A percentile compares a stretch with the other conserved stretches of the same genome.
phyloP scores from a whole-genome alignment of 306 rosid genomes.

The Echinosophora koreensis region DNA sequence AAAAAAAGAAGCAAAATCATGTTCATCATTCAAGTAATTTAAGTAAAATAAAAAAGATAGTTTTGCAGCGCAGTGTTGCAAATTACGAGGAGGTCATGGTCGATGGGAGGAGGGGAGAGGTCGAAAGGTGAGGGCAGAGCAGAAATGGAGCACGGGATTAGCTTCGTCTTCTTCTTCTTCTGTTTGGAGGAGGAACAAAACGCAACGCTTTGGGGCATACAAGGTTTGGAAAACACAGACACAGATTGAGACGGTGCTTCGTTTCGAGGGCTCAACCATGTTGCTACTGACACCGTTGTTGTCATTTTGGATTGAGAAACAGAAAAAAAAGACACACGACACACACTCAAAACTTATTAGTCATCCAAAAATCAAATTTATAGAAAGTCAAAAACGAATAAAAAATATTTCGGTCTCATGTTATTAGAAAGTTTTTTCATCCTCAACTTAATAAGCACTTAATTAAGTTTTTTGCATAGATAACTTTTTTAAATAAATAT shows the following conservation, averaged over 20 bases:
- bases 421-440: too few relatives aligned
- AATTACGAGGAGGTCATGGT: too few relatives aligned
- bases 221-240: slow-evolving; percentile 27
- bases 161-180: neutral
- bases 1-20: neutral
- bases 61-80: neutral
- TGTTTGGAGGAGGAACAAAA: too few relatives aligned
- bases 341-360: too few relatives aligned
- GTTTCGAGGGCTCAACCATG: slow-evolving; percentile 27
- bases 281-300: slow-evolving; percentile 10
- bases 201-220: slow-evolving; percentile 16
- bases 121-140: slow-evolving; percentile 62
- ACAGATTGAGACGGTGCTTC: slow-evolving; percentile 4
- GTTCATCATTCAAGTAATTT: neutral
- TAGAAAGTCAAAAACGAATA: too few relatives aligned
- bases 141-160: slow-evolving; percentile 31
- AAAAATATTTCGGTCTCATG: too few relatives aligned
- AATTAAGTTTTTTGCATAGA: too few relatives aligned
- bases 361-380: too few relatives aligned
- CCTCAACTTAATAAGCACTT: too few relatives aligned
- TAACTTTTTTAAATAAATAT: too few relatives aligned
- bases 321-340: too few relatives aligned
- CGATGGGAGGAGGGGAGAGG: slow-evolving; percentile 90
- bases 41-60: neutral
- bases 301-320: slow-evolving; percentile 41